These are phyloP conservation scores for Cunninghamia lanceolata DNA, from an alignment of 75 land plant genomes.

Conservation along the genomic window DNA sequence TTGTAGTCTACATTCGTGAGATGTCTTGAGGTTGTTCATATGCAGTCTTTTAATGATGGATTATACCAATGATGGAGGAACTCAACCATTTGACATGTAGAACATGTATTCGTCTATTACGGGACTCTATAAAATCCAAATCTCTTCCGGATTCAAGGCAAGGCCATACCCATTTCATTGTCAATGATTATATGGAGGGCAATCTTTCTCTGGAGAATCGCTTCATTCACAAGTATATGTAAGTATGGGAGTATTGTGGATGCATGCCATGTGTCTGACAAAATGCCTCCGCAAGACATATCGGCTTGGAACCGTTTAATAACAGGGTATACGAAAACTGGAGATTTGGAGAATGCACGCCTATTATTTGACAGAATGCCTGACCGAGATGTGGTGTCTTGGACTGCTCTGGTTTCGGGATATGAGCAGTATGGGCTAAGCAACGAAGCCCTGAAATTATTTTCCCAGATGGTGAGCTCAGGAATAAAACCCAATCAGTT, in stretches of 20 bases:
- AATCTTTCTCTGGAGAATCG: conserved; percentile 21
- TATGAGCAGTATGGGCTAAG: conserved; percentile 19
- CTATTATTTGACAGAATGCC: conserved; percentile 49
- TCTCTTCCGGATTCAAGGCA: neutral
- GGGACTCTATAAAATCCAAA: neutral
- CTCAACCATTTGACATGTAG: neutral
- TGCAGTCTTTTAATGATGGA: neutral
- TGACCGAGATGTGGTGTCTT: conserved; percentile 36
- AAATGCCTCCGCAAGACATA: conserved; percentile 21
- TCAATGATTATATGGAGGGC: neutral
- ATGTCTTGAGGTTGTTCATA: neutral
- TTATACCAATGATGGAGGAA: neutral
- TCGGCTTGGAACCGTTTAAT: conserved; percentile 12
- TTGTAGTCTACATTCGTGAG: too few species aligned
- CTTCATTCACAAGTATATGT: conserved; percentile 33
- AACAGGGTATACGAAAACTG: conserved; percentile 29
- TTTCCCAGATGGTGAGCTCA: neutral
- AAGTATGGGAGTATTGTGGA: conserved; percentile 23
- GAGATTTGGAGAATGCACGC: conserved; percentile 18
- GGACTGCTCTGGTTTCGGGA: conserved; percentile 45
- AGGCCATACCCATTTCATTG: neutral
- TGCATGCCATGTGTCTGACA: conserved; percentile 43
- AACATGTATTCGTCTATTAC: neutral
- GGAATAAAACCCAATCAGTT: neutral
- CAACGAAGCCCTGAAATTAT: conserved; percentile 27